phyloP scores from a whole-genome alignment of 164 flowering plant genomes.

The Umbilicus rupestris region DNA sequence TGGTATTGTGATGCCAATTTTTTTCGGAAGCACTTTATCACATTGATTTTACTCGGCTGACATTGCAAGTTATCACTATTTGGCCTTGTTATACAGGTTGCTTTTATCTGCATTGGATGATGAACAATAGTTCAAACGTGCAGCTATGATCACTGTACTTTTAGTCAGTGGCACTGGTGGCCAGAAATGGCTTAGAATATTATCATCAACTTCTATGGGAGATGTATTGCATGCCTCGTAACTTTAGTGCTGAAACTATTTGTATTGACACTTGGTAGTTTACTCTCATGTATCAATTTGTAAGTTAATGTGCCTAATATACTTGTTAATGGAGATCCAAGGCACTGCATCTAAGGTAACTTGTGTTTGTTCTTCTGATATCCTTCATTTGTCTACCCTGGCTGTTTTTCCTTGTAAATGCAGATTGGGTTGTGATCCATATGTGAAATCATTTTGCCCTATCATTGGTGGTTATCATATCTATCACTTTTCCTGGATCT shows the following conservation, averaged over 20 bases:
- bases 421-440: too few relatives aligned
- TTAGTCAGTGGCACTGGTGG: not conserved
- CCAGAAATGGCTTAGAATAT: too few relatives aligned
- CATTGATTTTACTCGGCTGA: not conserved
- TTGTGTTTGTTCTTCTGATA: too few relatives aligned
- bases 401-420: too few relatives aligned
- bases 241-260: not conserved
- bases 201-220: too few relatives aligned
- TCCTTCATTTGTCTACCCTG: too few relatives aligned
- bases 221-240: not conserved
- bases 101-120: conserved; percentile 2
- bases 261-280: not conserved
- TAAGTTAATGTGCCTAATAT: too few relatives aligned
- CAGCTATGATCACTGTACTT: not conserved
- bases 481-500: too few relatives aligned
- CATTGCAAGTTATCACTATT: not conserved
- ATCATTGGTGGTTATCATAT: too few relatives aligned
- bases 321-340: too few relatives aligned
- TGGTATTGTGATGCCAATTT: conserved; percentile 30
- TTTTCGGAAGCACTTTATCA: not conserved
- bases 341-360: too few relatives aligned
- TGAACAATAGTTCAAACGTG: not conserved
- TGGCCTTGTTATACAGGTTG: not conserved
- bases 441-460: too few relatives aligned
- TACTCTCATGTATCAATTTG: not conserved